Base-by-base conservation (phyloP, 2,329 filamentous ascomycete species). In the Ceratocystis eucalypticola region DNA sequence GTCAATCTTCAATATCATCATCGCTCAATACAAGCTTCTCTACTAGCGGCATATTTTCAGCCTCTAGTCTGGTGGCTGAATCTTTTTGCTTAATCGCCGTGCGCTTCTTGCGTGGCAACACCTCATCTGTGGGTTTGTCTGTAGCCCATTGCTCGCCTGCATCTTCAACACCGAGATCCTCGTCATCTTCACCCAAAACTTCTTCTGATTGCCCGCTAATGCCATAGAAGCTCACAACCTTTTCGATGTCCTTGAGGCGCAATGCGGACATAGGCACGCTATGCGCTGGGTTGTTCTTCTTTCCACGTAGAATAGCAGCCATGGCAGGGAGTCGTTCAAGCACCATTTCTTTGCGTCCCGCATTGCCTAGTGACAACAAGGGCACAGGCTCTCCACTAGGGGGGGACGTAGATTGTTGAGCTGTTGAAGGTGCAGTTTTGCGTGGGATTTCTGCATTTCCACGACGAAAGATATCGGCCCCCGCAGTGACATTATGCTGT, bases 301-400 rank as follows among this genome's bases (percentile, higher is more conserved):
- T 72, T 41, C 75, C 72, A 17, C 80, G 77, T 1, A 77, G 75
- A 72, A 96, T 89, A 63, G 84, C 81, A 1, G 86, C 80, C 79
- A 94, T 85, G 74, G 96, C 97, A 0, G 94, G 94, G 0, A 99
- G 80, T 7, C 91, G 85, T 70, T 97, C 90, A 28, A 96, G 82
- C 0, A 96, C 76, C 78, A 94, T 81, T 74, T 93, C 89, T 53
- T 81, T 81, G 45, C 86, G 85, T 3, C 87, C 85, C 2, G 86
- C 84, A 69, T 79, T 85, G 55, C 87, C 86, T 1, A 87, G 80
- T 0, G 84, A 83, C 17, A 86, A 77, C 1, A 82, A 74, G 0
- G 80, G 79, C 0, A 74, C 65, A 1, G 73, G 66, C 0, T 72
- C 67, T 17, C 71, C 65, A 55, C 68, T 65, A 28, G 73, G 71